Base-by-base conservation (phyloP, 345 rosid genomes). In the Corchorus capsularis region DNA sequence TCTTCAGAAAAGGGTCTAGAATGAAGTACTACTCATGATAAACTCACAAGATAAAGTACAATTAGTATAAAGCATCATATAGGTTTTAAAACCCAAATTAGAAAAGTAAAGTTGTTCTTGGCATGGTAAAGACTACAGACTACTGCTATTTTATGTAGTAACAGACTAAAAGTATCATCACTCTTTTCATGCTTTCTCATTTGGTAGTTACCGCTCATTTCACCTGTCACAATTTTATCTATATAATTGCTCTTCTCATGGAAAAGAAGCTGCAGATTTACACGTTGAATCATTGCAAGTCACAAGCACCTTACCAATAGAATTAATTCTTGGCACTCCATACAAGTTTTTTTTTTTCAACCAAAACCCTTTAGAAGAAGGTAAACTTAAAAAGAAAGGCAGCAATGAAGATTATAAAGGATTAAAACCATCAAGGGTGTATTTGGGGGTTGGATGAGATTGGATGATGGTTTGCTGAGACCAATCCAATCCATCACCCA, bases 1-100 rank as follows among this genome's bases (percentile, higher is more conserved):
- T 47, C 69, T 54, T 56, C 63, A 63, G 19, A 62, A 70, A 56
- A 17, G 52, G 73, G 46, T 35, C 20, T 34, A 69, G 73, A 45
- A 35, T 27, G 56, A 49, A 49, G 41, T 15, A 68, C 49, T 49
- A 67, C 22, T 69, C 27, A 69, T 8, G 52, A 50, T n/a, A 57
- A 37, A 22, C 19, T 55, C 50, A 55, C 20, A 72, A 14, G 54
- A 72, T 72, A 17, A 72, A 72, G 22, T 20, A 59, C 41, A 50
- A 56, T 6, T 22, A 13, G 39, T 14, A 20, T 59, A 15, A 10
- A 59, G 3, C 14, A 57, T 39, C 15, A n/a, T n/a, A 37, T 9
- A 9, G 32, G 35, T 6, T 56, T 37, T n/a, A 59, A 72, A 72
- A 27, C 22, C 32, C 27, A 19, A 34, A 13, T 50, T 32, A 34